Conservation (phyloP, 1,139 yeast species). For the Taphrina wiesneri region DNA sequence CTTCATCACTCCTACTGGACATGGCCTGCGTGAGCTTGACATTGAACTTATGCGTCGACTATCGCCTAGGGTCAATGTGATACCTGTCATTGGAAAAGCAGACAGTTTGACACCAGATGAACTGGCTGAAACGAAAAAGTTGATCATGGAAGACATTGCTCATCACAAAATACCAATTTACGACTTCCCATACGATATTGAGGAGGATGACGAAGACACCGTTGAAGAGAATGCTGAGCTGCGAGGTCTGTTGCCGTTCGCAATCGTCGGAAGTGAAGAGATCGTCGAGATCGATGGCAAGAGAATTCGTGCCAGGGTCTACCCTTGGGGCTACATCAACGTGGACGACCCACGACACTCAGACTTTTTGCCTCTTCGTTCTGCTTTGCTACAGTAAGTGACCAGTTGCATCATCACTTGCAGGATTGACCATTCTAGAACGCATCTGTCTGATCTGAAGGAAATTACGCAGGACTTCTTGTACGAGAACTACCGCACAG, state of each 20-base stretch:
- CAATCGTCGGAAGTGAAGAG: conserved; percentile 75
- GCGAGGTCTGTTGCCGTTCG: conserved; percentile 79
- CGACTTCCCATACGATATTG: conserved; percentile 69
- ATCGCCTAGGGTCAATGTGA: conserved; percentile 77
- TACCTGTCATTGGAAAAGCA: conserved; percentile 84
- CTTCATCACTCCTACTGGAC: conserved; percentile 73
- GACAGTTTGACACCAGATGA: conserved; percentile 83
- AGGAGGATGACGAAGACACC: conserved; percentile 60
- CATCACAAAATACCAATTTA: conserved; percentile 78
- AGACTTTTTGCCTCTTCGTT: conserved; percentile 79
- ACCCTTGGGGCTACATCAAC: conserved; percentile 93
- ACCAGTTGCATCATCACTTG: neutral
- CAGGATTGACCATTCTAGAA: conserved; percentile 49
- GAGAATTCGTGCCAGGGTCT: conserved; percentile 73
- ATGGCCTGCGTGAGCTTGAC: conserved; percentile 71
- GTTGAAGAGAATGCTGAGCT: conserved; percentile 77
- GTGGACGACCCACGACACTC: conserved; percentile 81
- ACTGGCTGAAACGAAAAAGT: conserved; percentile 63
- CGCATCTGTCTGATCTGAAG: conserved; percentile 91
- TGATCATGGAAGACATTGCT: conserved; percentile 69
- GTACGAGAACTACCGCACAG: conserved; percentile 91
- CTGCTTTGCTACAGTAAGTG: conserved; percentile 59
- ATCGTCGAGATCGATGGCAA: conserved; percentile 62
- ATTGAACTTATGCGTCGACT: conserved; percentile 74
- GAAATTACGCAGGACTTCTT: conserved; percentile 89